phyloP scores from a whole-genome alignment of 331 rosid genomes.

The Acacia pycnantha region DNA sequence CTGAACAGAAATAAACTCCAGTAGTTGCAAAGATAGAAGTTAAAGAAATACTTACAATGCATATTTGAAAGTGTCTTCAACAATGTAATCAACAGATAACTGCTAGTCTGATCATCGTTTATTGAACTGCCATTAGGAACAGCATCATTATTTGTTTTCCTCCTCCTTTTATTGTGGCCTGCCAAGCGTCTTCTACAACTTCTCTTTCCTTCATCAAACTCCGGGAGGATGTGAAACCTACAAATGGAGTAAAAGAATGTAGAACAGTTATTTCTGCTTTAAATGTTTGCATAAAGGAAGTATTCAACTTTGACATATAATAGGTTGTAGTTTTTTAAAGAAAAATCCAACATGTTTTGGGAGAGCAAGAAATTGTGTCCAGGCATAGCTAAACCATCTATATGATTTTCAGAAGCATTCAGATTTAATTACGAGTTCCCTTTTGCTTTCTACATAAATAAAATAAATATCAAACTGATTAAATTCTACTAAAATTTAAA shows the following conservation, averaged over 20 bases:
- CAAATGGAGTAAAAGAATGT: slow-evolving; percentile 16
- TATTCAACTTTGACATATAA: not conserved
- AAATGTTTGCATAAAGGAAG: not conserved
- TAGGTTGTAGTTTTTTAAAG: too few species aligned
- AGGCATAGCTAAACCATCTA: not conserved
- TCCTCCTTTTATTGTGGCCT: slow-evolving; percentile 78
- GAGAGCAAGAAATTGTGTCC: not conserved
- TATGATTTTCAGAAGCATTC: not conserved
- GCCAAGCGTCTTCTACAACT: slow-evolving; percentile 89
- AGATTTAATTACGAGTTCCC: slow-evolving; percentile 3
- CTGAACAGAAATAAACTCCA: not conserved
- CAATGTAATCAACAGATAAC: slow-evolving; percentile 66
- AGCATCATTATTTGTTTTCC: slow-evolving; percentile 60
- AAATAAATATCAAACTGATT: slow-evolving; percentile 1
- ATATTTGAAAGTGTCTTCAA: slow-evolving; percentile 70
- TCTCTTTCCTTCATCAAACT: slow-evolving; percentile 85
- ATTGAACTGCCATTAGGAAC: slow-evolving; percentile 52
- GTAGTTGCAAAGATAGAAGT: not conserved
- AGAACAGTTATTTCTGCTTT: slow-evolving; percentile 6
- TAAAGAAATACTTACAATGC: slow-evolving; percentile 54
- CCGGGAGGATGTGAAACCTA: slow-evolving; percentile 78
- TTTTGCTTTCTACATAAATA: not conserved
- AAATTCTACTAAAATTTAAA: not conserved
- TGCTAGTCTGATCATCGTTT: slow-evolving; percentile 67
- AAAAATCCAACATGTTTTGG: not conserved